Conservation (phyloP, 441 rosid genomes). For the Syzygium malaccense region DNA sequence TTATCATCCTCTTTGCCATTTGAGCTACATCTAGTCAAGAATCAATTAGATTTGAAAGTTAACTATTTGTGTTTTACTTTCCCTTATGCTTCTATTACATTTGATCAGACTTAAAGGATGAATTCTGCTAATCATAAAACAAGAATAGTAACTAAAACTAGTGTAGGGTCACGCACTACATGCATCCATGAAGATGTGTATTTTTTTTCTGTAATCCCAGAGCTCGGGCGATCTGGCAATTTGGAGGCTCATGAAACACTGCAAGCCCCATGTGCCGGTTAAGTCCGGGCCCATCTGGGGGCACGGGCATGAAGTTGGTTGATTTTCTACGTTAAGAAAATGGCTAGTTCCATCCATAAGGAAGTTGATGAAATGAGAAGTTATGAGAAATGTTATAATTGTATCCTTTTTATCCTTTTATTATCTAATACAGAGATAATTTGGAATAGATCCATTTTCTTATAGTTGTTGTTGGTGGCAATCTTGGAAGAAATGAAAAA, state of each 20-base stretch:
- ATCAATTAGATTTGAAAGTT: background rate
- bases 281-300: background rate
- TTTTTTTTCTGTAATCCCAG: background rate
- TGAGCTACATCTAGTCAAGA: background rate
- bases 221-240: background rate
- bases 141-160: background rate
- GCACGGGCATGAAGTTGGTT: background rate
- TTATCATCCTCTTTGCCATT: background rate
- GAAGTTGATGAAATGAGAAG: background rate
- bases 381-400: background rate
- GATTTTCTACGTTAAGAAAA: background rate
- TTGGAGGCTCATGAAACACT: background rate
- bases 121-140: background rate
- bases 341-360: background rate
- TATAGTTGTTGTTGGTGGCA: background rate
- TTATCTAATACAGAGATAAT: background rate
- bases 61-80: background rate
- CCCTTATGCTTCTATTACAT: background rate
- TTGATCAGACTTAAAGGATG: background rate
- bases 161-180: background rate
- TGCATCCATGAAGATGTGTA: background rate
- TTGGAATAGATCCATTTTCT: background rate
- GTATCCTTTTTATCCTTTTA: background rate
- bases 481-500: background rate
- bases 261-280: background rate